Evolutionary conservation across 2,329 filamentous ascomycete species (phyloP), one percentile per base, ranked within the genome.

Genomic region (Fusarium pseudocircinatum): DNA sequence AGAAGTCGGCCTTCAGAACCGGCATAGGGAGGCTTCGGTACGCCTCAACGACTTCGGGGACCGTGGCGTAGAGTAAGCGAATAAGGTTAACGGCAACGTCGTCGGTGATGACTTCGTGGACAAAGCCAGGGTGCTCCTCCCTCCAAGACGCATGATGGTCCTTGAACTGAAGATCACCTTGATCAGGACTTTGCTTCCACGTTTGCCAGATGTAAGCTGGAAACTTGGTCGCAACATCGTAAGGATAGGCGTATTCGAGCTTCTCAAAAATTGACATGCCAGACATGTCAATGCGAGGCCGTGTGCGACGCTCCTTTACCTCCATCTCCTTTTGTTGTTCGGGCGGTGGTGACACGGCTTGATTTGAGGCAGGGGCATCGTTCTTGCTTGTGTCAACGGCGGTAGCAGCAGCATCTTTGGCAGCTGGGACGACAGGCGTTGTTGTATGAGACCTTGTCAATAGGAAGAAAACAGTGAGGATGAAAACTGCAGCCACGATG

Each of bases 191-290:
- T 79, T 90, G 92, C 82, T 97, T 98, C 96, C 96, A 99, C 20
- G 96, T 99, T 87, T 99, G 96, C 96, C 96, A 99, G 80, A 99
- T 97, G 85, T 97, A 98, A 63, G 95, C 95, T 7, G 96, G 96
- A 82, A 98, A 98, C 82, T 96, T 97, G 76, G 87, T 83, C 79
- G 95, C 91, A 71, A 96, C 87, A 79, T 97, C 93, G 86, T 98
- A 99, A 26, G 95, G 94, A 83, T 96, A 98, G 77, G 97, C 93
- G 85, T 97, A 98, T 59, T 92, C 92, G 64, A 99, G 90, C 84
- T 96, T 97, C 85, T 89, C 93, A 87, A 86, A 87, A 60, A 95
- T 87, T 22, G 93, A 91, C 84, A 93, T 91, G 79, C 87, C 89
- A 66, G 91, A 90, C 79, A 94, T 87, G 81, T 96, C 92, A 60